These are phyloP conservation scores for Fragilariopsis cylindrus DNA, from an alignment of 108 stramenopile species.

Conservation along the genomic window DNA sequence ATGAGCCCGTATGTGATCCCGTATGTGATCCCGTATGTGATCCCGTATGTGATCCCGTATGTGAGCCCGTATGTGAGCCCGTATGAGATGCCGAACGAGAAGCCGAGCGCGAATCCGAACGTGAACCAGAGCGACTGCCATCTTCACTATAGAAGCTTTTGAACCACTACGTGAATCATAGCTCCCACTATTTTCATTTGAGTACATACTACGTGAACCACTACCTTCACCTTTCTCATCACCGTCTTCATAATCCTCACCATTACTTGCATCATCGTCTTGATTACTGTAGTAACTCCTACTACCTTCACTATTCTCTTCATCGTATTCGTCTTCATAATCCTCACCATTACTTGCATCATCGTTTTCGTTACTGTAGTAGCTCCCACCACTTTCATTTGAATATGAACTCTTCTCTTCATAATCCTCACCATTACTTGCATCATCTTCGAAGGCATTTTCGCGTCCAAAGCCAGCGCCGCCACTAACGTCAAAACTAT, in stretches of 20 bases:
- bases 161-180: neutral
- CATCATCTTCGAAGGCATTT: conserved; percentile 22
- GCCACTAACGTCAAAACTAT: conserved; percentile 4
- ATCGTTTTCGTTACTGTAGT: conserved; percentile 14
- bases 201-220: conserved; percentile 19
- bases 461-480: conserved; percentile 30
- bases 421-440: neutral
- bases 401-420: conserved; percentile 26
- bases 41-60: no score
- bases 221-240: conserved; percentile 3
- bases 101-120: neutral
- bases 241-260: conserved; percentile 2
- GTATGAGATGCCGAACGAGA: no score
- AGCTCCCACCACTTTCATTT: neutral
- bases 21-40: no score
- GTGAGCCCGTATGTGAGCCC: no score
- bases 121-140: neutral
- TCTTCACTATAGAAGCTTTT: conserved; percentile 15
- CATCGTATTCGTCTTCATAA: neutral
- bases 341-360: conserved; percentile 9
- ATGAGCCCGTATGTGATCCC: no score
- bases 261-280: conserved; percentile 17
- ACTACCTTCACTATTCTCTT: conserved; percentile 11
- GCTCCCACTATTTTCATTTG: conserved; percentile 10
- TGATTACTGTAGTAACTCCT: conserved; percentile 2